These are phyloP conservation scores for Psophocarpus tetragonolobus DNA, from an alignment of 306 rosid species.

Conservation along the genomic window DNA sequence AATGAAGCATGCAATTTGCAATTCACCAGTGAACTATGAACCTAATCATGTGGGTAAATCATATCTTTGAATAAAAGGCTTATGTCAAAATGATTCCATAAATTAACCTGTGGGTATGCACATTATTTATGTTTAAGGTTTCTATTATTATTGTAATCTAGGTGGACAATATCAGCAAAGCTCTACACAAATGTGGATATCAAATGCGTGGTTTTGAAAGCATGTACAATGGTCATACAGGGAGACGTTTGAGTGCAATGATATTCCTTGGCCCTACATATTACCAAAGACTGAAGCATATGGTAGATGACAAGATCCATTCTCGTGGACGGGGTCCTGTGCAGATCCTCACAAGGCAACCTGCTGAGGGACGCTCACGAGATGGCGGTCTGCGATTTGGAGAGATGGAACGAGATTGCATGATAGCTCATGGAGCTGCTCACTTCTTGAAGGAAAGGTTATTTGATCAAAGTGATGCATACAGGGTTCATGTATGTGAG, in stretches of 20 bases:
- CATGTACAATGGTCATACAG: slow-evolving; percentile 98
- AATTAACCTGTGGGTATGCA: not conserved
- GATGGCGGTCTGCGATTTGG: slow-evolving; percentile 99
- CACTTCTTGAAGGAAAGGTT: slow-evolving; percentile 92
- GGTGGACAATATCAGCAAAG: slow-evolving; percentile 98
- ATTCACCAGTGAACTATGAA: no score
- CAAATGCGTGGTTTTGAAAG: slow-evolving; percentile 99
- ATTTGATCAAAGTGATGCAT: slow-evolving; percentile 98
- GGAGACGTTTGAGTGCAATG: slow-evolving; percentile 84
- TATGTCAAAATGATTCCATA: not conserved
- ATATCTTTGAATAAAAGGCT: no score
- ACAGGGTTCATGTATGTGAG: slow-evolving; percentile 93
- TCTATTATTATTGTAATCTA: slow-evolving; percentile 30
- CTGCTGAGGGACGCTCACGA: slow-evolving; percentile 98
- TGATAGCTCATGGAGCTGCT: slow-evolving; percentile 99
- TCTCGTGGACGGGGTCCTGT: slow-evolving; percentile 98
- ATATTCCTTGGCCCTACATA: slow-evolving; percentile 98
- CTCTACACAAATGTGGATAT: slow-evolving; percentile 94
- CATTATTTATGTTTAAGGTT: not conserved
- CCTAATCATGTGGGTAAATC: no score
- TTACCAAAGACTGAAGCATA: slow-evolving; percentile 94
- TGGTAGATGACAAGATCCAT: slow-evolving; percentile 99
- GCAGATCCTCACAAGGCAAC: slow-evolving; percentile 97
- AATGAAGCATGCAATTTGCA: no score
- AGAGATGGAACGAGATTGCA: slow-evolving; percentile 98